These are phyloP conservation scores for Gilbertella persicaria DNA, from an alignment of 371 early-diverging fungal genomes.

Conservation along the genomic window DNA sequence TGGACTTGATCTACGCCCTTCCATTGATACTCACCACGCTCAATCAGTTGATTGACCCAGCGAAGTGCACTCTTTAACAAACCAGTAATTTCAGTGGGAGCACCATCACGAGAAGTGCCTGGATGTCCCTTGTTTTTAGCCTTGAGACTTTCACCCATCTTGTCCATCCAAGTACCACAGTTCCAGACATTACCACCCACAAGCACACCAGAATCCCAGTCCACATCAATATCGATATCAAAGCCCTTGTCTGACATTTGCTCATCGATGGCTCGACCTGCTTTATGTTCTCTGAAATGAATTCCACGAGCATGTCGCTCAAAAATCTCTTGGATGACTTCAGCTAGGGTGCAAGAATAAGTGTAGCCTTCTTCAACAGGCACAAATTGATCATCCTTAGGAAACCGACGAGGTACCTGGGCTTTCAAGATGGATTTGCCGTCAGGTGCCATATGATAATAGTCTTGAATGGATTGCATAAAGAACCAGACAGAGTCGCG, in stretches of 20 bases:
- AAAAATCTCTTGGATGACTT: conserved; percentile 91
- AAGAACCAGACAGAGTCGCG: conserved; percentile 98
- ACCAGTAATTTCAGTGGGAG: conserved; percentile 90
- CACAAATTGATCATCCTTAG: conserved; percentile 72
- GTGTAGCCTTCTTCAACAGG: conserved; percentile 69
- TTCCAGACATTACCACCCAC: conserved; percentile 91
- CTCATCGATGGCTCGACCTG: conserved; percentile 84
- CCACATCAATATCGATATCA: conserved; percentile 71
- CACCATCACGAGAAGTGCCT: conserved; percentile 94
- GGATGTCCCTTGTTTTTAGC: conserved; percentile 92
- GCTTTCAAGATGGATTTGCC: conserved; percentile 74
- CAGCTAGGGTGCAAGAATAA: conserved; percentile 67
- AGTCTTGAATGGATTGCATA: conserved; percentile 87
- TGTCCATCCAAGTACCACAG: conserved; percentile 99
- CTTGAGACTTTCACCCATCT: conserved; percentile 95
- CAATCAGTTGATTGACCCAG: conserved; percentile 70
- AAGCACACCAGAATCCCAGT: conserved; percentile 80
- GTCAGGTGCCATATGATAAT: conserved; percentile 75
- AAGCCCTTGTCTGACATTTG: conserved; percentile 94
- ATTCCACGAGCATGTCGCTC: conserved; percentile 92
- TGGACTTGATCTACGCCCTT: conserved; percentile 47
- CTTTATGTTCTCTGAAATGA: conserved; percentile 93
- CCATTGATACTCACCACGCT: conserved; percentile 46
- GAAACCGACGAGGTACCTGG: conserved; percentile 84
- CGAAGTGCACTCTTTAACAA: conserved; percentile 80